Conservation (phyloP, 495 filamentous ascomycete species). For the Aspergillus wentii region DNA sequence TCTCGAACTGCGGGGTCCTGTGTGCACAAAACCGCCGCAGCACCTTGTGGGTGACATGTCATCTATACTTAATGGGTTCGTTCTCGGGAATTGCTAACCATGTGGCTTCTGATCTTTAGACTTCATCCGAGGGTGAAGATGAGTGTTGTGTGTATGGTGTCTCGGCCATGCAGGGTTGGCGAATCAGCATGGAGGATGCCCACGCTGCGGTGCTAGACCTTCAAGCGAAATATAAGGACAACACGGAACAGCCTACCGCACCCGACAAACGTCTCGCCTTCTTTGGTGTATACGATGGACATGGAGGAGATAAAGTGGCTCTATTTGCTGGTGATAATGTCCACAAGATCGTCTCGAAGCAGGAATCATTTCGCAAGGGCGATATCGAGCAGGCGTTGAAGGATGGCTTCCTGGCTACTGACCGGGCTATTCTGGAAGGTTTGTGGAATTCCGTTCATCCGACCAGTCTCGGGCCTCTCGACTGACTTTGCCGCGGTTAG, state of each 20-base stretch:
- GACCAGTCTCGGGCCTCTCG: not conserved
- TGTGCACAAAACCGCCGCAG: too few relatives aligned
- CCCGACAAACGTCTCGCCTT: conserved; percentile 76
- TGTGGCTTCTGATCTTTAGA: conserved; percentile 41
- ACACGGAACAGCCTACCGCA: conserved; percentile 54
- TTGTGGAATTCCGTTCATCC: conserved; percentile 15
- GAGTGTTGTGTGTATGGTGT: conserved; percentile 88
- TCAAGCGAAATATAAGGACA: conserved; percentile 54
- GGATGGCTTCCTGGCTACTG: conserved; percentile 94
- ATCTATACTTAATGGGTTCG: too few relatives aligned
- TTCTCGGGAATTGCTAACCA: conserved; percentile 11
- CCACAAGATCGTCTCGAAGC: conserved; percentile 89
- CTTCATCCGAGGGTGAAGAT: conserved; percentile 86
- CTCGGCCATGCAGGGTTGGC: conserved; percentile 99
- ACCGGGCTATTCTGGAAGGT: conserved; percentile 95
- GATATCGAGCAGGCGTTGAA: conserved; percentile 95
- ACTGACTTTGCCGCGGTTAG: conserved; percentile 49
- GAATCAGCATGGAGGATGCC: conserved; percentile 98
- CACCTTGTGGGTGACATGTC: conserved; percentile 7
- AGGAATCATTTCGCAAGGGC: conserved; percentile 84
- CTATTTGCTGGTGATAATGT: conserved; percentile 89
- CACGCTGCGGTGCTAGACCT: conserved; percentile 88
- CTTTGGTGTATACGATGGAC: conserved; percentile 97
- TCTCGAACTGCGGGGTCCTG: conserved; percentile 18
- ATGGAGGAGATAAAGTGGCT: conserved; percentile 95